These are phyloP conservation scores for Hirsutella thompsonii DNA, from an alignment of 2,329 filamentous ascomycete species.

Conservation along the genomic window DNA sequence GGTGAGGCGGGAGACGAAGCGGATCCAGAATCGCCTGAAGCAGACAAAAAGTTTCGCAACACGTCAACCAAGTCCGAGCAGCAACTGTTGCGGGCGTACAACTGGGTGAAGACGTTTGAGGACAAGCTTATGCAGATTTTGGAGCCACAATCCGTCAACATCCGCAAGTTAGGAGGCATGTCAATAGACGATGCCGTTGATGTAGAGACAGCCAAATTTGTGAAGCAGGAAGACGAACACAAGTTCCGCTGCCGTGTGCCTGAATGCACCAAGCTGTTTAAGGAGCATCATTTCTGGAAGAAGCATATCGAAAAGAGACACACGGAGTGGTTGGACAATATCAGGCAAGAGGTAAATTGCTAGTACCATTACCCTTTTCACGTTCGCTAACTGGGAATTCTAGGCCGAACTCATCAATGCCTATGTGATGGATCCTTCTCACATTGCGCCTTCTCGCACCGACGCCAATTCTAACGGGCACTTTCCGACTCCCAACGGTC, in stretches of 20 bases:
- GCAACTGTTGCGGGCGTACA: constrained; percentile 87
- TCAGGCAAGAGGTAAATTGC: constrained; percentile 62
- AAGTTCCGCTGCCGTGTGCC: constrained; percentile 96
- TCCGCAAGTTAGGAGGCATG: constrained; percentile 84
- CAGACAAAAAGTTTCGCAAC: constrained; percentile 62
- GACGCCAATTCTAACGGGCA: constrained; percentile 94
- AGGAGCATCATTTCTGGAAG: constrained; percentile 91
- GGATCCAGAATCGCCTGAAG: constrained; percentile 29
- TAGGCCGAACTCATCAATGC: constrained; percentile 84
- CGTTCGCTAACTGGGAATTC: not conserved
- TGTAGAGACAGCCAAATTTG: constrained; percentile 74
- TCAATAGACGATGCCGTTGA: constrained; percentile 73
- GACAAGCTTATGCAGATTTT: constrained; percentile 91
- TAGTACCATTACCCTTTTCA: not conserved
- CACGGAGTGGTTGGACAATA: constrained; percentile 66
- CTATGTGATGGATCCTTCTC: constrained; percentile 87
- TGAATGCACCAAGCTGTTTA: constrained; percentile 93
- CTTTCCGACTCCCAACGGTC: constrained; percentile 70
- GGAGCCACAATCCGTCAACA: constrained; percentile 75
- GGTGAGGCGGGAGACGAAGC: constrained; percentile 51
- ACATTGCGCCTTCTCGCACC: constrained; percentile 85
- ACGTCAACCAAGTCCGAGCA: constrained; percentile 69
- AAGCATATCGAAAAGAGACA: constrained; percentile 98
- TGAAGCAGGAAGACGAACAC: constrained; percentile 95
- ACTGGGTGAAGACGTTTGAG: constrained; percentile 98